Conservation (phyloP, 139 green algal genomes). For the Chlorella vulgaris region DNA sequence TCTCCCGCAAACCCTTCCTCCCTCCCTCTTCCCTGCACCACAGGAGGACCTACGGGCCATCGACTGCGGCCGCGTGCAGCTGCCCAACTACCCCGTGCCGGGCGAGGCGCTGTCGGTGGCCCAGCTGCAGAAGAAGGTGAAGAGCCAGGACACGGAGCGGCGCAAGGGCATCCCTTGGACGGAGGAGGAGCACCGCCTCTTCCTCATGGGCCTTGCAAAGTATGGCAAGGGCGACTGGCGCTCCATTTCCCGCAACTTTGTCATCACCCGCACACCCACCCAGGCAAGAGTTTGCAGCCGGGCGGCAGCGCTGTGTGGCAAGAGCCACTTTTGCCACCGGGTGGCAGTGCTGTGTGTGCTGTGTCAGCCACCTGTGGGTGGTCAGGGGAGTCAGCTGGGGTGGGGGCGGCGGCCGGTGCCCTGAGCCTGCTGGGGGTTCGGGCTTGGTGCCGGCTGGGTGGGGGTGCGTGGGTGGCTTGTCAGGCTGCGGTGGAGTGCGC, state of each 20-base stretch:
- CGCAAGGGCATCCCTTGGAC: conserved; percentile 96
- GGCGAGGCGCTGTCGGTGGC: conserved; percentile 43
- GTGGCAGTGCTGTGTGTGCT: no score
- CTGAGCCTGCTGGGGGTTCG: no score
- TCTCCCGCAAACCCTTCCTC: no score
- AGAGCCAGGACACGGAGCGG: conserved; percentile 62
- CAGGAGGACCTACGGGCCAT: conserved; percentile 72
- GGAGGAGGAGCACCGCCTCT: conserved; percentile 93
- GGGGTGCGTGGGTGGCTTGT: no score
- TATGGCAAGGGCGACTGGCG: conserved; percentile 97
- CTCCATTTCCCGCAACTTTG: conserved; percentile 91
- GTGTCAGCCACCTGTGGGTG: no score
- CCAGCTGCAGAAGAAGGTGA: conserved; percentile 51
- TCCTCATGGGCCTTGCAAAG: conserved; percentile 90
- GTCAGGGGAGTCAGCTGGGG: no score
- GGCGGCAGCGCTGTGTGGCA: no score
- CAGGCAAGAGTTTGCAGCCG: conserved; percentile 47
- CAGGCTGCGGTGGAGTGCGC: no score
- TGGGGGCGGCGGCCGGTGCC: no score
- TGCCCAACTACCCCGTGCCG: conserved; percentile 64
- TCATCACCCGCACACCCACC: conserved; percentile 91
- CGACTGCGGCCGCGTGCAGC: conserved; percentile 60
- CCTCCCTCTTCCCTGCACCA: not conserved
- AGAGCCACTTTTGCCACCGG: no score
- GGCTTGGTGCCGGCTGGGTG: no score